phyloP scores from a whole-genome alignment of 2,329 filamentous ascomycete species.

The Thermothelomyces thermophilus region DNA sequence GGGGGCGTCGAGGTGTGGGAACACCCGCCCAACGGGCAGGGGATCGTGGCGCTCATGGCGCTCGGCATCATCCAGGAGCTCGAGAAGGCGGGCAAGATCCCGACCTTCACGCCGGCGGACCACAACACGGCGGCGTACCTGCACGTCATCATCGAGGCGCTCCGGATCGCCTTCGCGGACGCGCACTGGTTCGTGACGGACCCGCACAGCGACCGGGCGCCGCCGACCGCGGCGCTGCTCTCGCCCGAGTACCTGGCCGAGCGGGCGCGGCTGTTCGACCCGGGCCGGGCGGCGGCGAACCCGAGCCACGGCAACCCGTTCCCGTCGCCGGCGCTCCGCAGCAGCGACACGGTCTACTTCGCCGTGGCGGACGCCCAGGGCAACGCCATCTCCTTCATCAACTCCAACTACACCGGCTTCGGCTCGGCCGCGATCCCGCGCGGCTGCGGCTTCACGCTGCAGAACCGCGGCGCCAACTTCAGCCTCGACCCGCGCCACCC shows the following conservation, averaged over 20 bases:
- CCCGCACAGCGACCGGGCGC: slow-evolving; percentile 64
- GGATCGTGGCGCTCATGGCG: slow-evolving; percentile 90
- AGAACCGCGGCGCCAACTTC: slow-evolving; percentile 90
- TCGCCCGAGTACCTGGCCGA: slow-evolving; percentile 67
- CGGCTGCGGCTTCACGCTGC: slow-evolving; percentile 85
- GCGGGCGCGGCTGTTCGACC: slow-evolving; percentile 54
- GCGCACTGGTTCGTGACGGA: slow-evolving; percentile 87
- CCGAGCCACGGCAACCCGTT: slow-evolving; percentile 59
- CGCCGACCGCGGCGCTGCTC: slow-evolving; percentile 65
- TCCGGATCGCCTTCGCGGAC: slow-evolving; percentile 87
- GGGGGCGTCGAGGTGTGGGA: slow-evolving; percentile 85
- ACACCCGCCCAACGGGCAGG: slow-evolving; percentile 93
- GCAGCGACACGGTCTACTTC: slow-evolving; percentile 94
- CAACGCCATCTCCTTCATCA: slow-evolving; percentile 94
- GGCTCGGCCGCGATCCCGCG: slow-evolving; percentile 79
- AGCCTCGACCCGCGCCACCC: slow-evolving; percentile 64
- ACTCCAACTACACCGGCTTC: slow-evolving; percentile 87
- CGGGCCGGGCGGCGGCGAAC: slow-evolving; percentile 54
- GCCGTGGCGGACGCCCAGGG: slow-evolving; percentile 72
- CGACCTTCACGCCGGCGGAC: slow-evolving; percentile 59
- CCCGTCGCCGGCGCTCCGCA: slow-evolving; percentile 65
- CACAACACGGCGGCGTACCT: slow-evolving; percentile 79
- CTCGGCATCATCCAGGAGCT: slow-evolving; percentile 86
- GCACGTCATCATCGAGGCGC: slow-evolving; percentile 79
- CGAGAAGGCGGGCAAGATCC: slow-evolving; percentile 67